Base-by-base conservation (phyloP, 1,139 yeast genomes). In the Taphrina wiesneri region DNA sequence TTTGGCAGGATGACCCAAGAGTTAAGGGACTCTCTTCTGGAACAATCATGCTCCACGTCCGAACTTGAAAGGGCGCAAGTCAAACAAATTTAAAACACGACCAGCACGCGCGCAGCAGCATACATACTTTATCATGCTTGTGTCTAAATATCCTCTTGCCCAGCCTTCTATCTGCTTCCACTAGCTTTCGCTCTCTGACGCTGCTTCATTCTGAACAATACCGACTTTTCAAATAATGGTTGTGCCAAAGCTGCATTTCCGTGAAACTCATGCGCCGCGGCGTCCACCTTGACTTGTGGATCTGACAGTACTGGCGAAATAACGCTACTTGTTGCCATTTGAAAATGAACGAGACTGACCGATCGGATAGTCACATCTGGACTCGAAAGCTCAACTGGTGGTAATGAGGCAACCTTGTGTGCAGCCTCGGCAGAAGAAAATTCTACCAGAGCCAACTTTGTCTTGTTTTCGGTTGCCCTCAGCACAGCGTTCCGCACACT, bases 401-500 rank as follows among this genome's bases (percentile, higher is more conserved):
- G 5, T 52, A 32, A 7, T 23, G 28, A 11, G 3, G 45, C 43
- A 11, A 23, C 19, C 7, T 13, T 28, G 13, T 17, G 7, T 17
- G 26, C 36, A 15, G 19, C 36, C 6, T 5, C 7, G 19, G 54
- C 15, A 28, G 34, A 5, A 7, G 47, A 26, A 17, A 28, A 53
- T 26, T 21, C 36, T 11, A 62, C 21, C 26, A 62, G 21, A 2
- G 60, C 65, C 11, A 41, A 32, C 34, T 62, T 59, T 6, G 39
- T 53, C 23, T 53, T 52, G 30, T 45, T 21, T 4, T 30, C 25
- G 9, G 45, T 30, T 11, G 45, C 43, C 15, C 54, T 41, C 23
- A 39, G 36, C 21, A 69, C 34, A 7, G 66, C 41, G 34, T 64
- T 54, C 15, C 49, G 57, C 11, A 67, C 36, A 2, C 15, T 23